Evolutionary conservation across 495 filamentous ascomycete genomes (phyloP), one percentile per base, ranked within the genome.

Genomic region (Saxophila tyrrhenica): DNA sequence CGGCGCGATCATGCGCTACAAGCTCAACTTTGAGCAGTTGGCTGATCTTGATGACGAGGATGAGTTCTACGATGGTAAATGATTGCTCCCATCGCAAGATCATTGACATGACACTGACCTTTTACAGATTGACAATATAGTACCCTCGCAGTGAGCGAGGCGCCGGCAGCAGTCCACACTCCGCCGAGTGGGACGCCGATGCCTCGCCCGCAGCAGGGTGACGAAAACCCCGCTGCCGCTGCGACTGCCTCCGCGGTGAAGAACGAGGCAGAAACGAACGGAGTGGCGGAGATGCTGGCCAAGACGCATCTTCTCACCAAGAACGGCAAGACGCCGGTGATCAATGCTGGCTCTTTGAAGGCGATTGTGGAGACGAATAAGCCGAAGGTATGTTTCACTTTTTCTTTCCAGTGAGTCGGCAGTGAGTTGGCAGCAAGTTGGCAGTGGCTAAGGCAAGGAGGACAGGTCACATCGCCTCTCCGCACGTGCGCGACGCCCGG

Each of bases 21-120:
- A 96, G 75, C 86, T 98, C 75, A 98, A 98, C 76, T 98, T 98
- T 75, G 92, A 98, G 73, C 94, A 98, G 70, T 80, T 98, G 69
- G 86, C 85, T 64, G 94, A 98, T 71, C 79, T 83, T 62, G 83
- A 86, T 70, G 92, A 96, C 71, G 92, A 98, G 71, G 92, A 97
- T 75, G 90, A 97, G 65, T 96, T 95, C 76, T 97, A 97, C 73
- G 92, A 97, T 75, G 89, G 84, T 86, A 66, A 61, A 70, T 24
- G 59, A 21, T 52, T 48, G 38, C 39, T 44, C 52, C 11, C 2
- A 48, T 13, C 29, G 13, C 29, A 35, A 13, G 29, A 5, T n/a
- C 20, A 20, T n/a, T 47, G 9, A 11, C 25, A 39, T 48, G 5
- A 16, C 11, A 50, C 29, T 35, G 7, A 9, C 24, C 20, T 23